A percentile compares a stretch with the other conserved stretches of the same genome.
Conservation (phyloP, 352 stramenopile species). For the Phytophthora crassamura region DNA sequence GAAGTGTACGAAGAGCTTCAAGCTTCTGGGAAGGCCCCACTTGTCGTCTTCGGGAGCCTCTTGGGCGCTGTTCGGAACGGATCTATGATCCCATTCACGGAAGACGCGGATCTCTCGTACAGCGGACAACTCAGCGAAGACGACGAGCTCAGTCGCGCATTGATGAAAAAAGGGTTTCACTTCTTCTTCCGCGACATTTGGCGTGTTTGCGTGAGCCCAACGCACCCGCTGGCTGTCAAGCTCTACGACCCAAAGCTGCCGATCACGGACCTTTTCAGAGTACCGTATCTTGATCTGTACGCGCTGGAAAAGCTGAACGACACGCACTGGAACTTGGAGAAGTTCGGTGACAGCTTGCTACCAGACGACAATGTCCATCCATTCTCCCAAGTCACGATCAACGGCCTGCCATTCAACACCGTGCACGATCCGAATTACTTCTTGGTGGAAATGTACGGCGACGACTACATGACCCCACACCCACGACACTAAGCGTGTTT, state of each 20-base stretch:
- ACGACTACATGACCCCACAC: conserved; percentile 40
- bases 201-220: conserved; percentile 49
- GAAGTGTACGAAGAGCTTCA: conserved; percentile 59
- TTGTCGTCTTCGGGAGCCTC: conserved; percentile 48
- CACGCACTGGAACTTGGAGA: conserved; percentile 29
- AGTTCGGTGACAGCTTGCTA: conserved; percentile 13
- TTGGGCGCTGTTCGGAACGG: conserved; percentile 57
- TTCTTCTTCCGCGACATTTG: conserved; percentile 50
- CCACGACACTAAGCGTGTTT: conserved; percentile 8
- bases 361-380: conserved; percentile 18
- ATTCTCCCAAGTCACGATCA: conserved; percentile 35
- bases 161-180: conserved; percentile 59
- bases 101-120: conserved; percentile 56
- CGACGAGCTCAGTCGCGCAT: conserved; percentile 11
- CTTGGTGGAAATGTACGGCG: conserved; percentile 42
- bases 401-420: conserved; percentile 45
- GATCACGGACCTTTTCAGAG: conserved; percentile 8
- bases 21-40: conserved; percentile 23
- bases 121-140: conserved; percentile 15
- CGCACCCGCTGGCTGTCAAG: conserved; percentile 36
- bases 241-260: conserved; percentile 41
- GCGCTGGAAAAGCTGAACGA: conserved; percentile 17
- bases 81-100: conserved; percentile 61
- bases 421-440: conserved; percentile 45
- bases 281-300: conserved; percentile 57